A percentile compares a stretch with the other conserved stretches of the same genome.
Evolutionary conservation across 1,284 basidiomycete genomes (phyloP).

Genomic region (Xerocomus cyaneibrunnescens): DNA sequence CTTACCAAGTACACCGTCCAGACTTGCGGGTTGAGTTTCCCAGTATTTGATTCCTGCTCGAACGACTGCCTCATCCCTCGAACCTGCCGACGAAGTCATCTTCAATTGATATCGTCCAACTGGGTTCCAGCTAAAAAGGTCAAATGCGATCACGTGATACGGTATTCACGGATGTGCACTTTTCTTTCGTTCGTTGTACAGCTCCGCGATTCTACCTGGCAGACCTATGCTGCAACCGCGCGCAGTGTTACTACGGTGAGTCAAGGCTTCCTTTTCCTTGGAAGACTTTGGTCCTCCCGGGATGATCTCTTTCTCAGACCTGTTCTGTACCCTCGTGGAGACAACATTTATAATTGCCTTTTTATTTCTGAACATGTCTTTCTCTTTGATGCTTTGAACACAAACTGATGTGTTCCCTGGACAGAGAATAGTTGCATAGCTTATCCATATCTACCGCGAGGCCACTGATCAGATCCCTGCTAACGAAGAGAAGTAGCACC

Average conservation of each 20-base stretch:
- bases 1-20: constrained; percentile 69
- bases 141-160: no score
- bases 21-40: constrained; percentile 67
- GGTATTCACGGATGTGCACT: no score
- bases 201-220: no score
- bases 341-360: constrained; percentile 25
- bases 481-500: no score
- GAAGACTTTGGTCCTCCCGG: background rate
- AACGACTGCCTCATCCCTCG: constrained; percentile 48
- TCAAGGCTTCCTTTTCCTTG: background rate
- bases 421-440: constrained; percentile 2
- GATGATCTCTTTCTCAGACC: constrained; percentile 32
- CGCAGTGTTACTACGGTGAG: constrained; percentile 11
- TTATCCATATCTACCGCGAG: no score
- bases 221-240: background rate
- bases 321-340: constrained; percentile 33
- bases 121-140: background rate
- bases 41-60: constrained; percentile 76
- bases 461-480: no score
- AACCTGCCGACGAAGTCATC: constrained; percentile 17
- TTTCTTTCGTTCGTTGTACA: background rate
- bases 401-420: constrained; percentile 6
- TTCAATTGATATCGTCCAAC: background rate
- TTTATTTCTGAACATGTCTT: constrained; percentile 16
- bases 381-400: background rate